Conservation (phyloP, 2,329 filamentous ascomycete species). For the Stagonosporopsis chrysanthemi region DNA sequence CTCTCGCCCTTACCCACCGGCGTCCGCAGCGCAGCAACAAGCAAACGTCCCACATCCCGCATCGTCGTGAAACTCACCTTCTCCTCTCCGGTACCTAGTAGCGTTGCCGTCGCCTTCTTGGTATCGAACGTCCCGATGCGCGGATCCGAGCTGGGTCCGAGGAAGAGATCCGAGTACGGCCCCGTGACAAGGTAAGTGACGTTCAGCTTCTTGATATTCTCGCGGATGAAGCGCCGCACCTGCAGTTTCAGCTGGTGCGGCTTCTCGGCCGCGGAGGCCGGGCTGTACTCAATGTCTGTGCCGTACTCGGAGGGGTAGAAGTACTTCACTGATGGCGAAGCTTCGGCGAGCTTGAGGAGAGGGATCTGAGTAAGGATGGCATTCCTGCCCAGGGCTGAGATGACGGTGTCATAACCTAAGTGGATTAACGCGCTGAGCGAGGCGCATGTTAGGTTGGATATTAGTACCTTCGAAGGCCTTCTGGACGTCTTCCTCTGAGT, state of each 20-base stretch:
- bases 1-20: constrained; percentile 56
- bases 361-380: constrained; percentile 67
- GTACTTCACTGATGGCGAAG: constrained; percentile 62
- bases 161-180: constrained; percentile 71
- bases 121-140: constrained; percentile 67
- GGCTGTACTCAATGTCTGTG: constrained; percentile 63
- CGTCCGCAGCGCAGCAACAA: constrained; percentile 68
- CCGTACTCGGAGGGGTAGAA: constrained; percentile 67
- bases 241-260: constrained; percentile 75
- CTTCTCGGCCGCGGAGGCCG: constrained; percentile 65
- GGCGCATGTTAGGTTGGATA: not conserved
- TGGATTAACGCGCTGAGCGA: not conserved
- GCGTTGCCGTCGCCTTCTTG: constrained; percentile 62
- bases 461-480: constrained; percentile 62
- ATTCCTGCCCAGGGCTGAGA: constrained; percentile 70
- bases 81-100: constrained; percentile 69
- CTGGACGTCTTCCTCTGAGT: constrained; percentile 59
- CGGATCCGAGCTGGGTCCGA: constrained; percentile 52
- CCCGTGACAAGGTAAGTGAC: constrained; percentile 75
- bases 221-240: constrained; percentile 67
- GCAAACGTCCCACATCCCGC: constrained; percentile 72
- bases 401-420: constrained; percentile 67
- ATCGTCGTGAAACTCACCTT: constrained; percentile 74
- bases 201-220: constrained; percentile 61
- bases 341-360: constrained; percentile 67